These are phyloP conservation scores for Pachyrhizus erosus DNA, from an alignment of 306 rosid species.

Conservation along the genomic window DNA sequence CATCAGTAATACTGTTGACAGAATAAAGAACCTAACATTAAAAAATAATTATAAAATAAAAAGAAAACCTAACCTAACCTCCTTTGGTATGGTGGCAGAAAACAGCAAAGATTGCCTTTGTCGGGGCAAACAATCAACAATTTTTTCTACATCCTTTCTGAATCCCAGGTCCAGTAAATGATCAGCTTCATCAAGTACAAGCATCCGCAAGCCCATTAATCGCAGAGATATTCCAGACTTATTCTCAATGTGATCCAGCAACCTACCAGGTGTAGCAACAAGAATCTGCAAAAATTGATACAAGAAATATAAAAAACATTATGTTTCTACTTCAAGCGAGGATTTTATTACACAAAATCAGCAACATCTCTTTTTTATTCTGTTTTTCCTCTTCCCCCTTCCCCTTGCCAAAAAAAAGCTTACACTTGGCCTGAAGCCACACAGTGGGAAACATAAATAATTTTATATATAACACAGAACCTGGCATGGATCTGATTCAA, in stretches of 20 bases:
- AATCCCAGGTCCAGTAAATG: constrained; percentile 90
- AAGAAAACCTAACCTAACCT: constrained; percentile 60
- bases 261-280: constrained; percentile 96
- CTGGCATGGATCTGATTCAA: constrained; percentile 92
- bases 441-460: constrained; percentile 12
- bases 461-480: constrained; percentile 51
- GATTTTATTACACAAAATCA: constrained; percentile 26
- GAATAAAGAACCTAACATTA: constrained; percentile 27
- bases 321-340: background rate
- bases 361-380: background rate
- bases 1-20: constrained; percentile 30
- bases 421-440: constrained; percentile 1
- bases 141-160: constrained; percentile 88
- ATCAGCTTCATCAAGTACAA: constrained; percentile 94
- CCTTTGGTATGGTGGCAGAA: constrained; percentile 94
- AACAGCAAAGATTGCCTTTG: constrained; percentile 81
- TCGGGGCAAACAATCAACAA: constrained; percentile 95
- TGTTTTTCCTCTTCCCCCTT: background rate
- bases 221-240: constrained; percentile 82
- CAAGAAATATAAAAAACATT: constrained; percentile 22
- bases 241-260: constrained; percentile 91
- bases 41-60: constrained; percentile 6
- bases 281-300: constrained; percentile 65
- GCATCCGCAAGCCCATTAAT: constrained; percentile 88
- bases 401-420: background rate